Percentiles rank a stretch among this genome's conserved stretches.
Evolutionary conservation across 192 early-diverging fungal genomes (phyloP).

Genomic region (Backusella macrospora): DNA sequence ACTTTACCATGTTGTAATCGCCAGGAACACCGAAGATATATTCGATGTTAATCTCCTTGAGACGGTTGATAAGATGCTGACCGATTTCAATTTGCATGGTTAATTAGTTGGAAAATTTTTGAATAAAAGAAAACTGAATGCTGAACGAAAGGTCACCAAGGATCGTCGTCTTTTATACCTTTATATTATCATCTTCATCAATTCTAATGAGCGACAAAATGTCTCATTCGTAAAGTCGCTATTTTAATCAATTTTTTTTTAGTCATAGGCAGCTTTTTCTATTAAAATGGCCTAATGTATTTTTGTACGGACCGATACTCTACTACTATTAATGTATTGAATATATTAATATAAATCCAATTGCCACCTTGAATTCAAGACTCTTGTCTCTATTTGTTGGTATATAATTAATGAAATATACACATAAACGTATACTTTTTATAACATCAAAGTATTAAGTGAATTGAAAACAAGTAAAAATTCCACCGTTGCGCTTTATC

Average conservation of each 20-base stretch:
- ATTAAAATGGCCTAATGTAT: not conserved
- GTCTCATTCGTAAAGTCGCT: slow-evolving; percentile 2
- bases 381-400: not conserved
- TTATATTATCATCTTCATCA: slow-evolving; percentile 8
- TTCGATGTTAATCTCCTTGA: slow-evolving; percentile 47
- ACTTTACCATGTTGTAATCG: slow-evolving; percentile 48
- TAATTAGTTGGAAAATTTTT: not conserved
- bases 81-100: slow-evolving; percentile 29
- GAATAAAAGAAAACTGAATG: slow-evolving; percentile 1
- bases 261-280: not conserved
- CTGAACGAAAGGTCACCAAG: not conserved
- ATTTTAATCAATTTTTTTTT: not conserved
- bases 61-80: slow-evolving; percentile 42
- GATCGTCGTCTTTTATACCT: slow-evolving; percentile 2
- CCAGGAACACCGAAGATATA: slow-evolving; percentile 50
- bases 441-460: not conserved
- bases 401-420: too few relatives aligned
- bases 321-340: not conserved
- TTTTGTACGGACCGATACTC: not conserved
- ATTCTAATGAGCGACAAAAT: slow-evolving; percentile 13
- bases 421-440: not conserved
- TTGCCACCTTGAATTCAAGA: not conserved
- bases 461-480: not conserved
- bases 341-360: not conserved
- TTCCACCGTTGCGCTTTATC: not conserved